Base-by-base conservation (phyloP, 176 grass and related monocot species). In the Bothriochloa decipiens region DNA sequence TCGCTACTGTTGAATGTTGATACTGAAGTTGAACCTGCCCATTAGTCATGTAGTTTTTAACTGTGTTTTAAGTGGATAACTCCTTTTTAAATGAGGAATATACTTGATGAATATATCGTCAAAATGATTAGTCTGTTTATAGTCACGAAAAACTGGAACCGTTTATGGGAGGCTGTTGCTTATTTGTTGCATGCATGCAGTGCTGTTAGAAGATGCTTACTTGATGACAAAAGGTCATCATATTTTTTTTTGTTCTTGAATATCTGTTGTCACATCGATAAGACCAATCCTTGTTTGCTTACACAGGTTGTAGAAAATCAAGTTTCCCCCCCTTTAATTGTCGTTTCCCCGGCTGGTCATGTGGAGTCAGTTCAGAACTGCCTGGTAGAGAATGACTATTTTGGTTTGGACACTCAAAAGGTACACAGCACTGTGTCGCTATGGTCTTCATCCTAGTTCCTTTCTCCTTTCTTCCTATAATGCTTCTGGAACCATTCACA, bases 371-470 rank as follows among this genome's bases (percentile, higher is more conserved):
- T 91, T 73, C 63, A 80, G 72, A 86, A 92, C 16, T 94, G 74
- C 64, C 69, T 96, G 45, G 43, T 76, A 28, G 84, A 96, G 58
- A 94, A 91, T 52, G 80, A 86, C 77, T 92, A 90, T 77, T 98
- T 92, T 94, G 89, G 91, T 69, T 79, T 98, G 63, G 78, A 93
- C 28, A 82, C 27, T 83, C 49, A 89, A 28, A 94, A 94, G 96
- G 96, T 98, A 89, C 76, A 82, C 15, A 20, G 22, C 50, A 63
- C 60, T 67, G 27, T 74, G 22, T 47, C 37, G 23, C 73, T 36
- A 6, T 14, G 11, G 4, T 60, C 9, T 15, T 79, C 32, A 75
- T 85, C n/a, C 63, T 70, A 36, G 50, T 78, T 43, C 32, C 50
- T 64, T 70, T 11, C 2, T 17, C 17, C 12, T 37, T n/a, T 37